Conservation (phyloP, 176 grass and related monocot genomes). For the Cenchrus americanus region DNA sequence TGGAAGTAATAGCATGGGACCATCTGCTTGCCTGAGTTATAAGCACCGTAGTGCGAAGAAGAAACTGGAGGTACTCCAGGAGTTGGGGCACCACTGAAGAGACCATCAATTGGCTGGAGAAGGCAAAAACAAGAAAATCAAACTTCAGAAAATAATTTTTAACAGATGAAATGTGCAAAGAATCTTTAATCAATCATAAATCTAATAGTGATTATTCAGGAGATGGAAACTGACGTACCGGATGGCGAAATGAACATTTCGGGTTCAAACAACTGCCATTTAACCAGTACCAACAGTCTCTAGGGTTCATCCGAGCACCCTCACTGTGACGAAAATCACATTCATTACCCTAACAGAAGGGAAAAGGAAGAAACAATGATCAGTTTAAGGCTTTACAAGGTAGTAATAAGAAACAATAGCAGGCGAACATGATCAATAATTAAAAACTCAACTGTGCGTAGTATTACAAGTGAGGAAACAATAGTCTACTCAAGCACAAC, state of each 20-base stretch:
- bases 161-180: conserved; percentile 22
- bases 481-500: not conserved
- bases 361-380: not conserved
- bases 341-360: conserved; percentile 68
- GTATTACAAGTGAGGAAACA: not conserved
- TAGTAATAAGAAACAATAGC: conserved; percentile 2
- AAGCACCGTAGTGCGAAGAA: conserved; percentile 49
- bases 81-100: conserved; percentile 57
- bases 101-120: conserved; percentile 80
- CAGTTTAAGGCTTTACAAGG: conserved; percentile 15
- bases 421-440: not conserved
- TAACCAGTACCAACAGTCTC: conserved; percentile 95
- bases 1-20: conserved; percentile 96
- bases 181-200: not conserved
- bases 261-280: conserved; percentile 88
- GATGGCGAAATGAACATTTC: conserved; percentile 92
- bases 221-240: conserved; percentile 50
- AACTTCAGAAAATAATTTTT: conserved; percentile 11
- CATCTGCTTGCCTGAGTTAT: conserved; percentile 65
- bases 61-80: conserved; percentile 44
- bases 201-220: not conserved
- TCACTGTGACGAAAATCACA: conserved; percentile 97
- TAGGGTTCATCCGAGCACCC: conserved; percentile 85
- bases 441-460: not conserved
- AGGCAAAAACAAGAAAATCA: conserved; percentile 46